phyloP scores from a whole-genome alignment of 306 rosid genomes.

The Psophocarpus tetragonolobus region DNA sequence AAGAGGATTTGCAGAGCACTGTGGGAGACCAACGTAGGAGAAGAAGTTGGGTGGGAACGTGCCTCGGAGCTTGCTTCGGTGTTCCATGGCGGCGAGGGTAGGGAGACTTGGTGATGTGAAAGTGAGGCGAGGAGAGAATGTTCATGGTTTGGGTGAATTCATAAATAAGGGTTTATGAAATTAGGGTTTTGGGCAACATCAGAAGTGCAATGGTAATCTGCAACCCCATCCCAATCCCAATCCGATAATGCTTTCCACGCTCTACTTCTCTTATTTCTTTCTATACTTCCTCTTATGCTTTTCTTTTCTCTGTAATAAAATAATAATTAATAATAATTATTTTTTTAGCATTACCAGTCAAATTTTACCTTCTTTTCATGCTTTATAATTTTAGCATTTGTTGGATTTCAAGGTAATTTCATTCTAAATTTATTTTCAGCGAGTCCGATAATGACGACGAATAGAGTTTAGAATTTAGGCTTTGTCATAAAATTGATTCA shows the following conservation, averaged over 20 bases:
- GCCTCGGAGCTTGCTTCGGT: constrained; percentile 36
- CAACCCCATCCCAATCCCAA: constrained; percentile 31
- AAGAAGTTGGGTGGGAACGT: constrained; percentile 29
- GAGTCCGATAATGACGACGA: too few species aligned
- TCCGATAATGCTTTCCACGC: background rate
- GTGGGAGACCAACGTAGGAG: constrained; percentile 47
- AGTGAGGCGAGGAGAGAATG: constrained; percentile 54
- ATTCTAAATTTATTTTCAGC: too few species aligned
- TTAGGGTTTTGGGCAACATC: constrained; percentile 29
- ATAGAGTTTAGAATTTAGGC: too few species aligned
- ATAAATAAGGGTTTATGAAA: constrained; percentile 28
- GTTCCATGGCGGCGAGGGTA: constrained; percentile 37
- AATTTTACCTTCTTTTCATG: too few species aligned
- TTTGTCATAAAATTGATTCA: too few species aligned
- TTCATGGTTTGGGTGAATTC: constrained; percentile 50
- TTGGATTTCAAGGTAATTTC: too few species aligned
- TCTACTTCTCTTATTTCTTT: background rate
- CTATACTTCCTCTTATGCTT: too few species aligned
- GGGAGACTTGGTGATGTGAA: constrained; percentile 49
- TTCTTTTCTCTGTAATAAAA: too few species aligned
- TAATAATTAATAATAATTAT: too few species aligned
- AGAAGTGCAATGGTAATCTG: constrained; percentile 1
- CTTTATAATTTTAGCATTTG: too few species aligned
- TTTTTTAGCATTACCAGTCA: too few species aligned
- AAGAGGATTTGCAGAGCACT: constrained; percentile 50